Conservation (phyloP, 129 eudicot species). For the Calendula officinalis region DNA sequence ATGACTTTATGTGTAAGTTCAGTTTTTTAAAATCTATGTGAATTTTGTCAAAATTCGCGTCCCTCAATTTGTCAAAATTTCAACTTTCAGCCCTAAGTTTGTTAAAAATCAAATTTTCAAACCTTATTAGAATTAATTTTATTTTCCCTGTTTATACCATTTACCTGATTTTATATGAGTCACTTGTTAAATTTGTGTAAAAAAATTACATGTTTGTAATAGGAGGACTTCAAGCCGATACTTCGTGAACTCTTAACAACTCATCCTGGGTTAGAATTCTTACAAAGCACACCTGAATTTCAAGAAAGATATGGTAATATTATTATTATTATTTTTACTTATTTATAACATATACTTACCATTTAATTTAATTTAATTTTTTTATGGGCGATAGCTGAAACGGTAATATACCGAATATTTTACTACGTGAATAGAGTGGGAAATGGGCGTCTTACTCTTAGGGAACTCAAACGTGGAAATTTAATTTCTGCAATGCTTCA, state of each 20-base stretch:
- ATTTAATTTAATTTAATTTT: background rate
- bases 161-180: too few relatives aligned
- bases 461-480: constrained; percentile 61
- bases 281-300: constrained; percentile 66
- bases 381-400: constrained; percentile 54
- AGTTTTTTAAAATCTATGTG: too few relatives aligned
- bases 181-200: too few relatives aligned
- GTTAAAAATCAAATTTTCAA: too few relatives aligned
- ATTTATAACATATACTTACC: background rate
- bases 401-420: constrained; percentile 74
- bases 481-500: constrained; percentile 60
- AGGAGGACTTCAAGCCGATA: constrained; percentile 68
- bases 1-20: too few relatives aligned
- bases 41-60: too few relatives aligned
- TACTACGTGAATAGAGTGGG: constrained; percentile 62
- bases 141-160: too few relatives aligned
- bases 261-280: constrained; percentile 69
- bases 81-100: too few relatives aligned
- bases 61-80: too few relatives aligned
- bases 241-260: constrained; percentile 67
- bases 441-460: constrained; percentile 64
- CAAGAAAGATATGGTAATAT: constrained; percentile 67
- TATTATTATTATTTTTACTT: too few relatives aligned
- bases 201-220: constrained; percentile 5
- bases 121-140: too few relatives aligned